These are phyloP conservation scores for Aspergillus japonicus DNA, from an alignment of 2,329 filamentous ascomycete species.

Conservation along the genomic window DNA sequence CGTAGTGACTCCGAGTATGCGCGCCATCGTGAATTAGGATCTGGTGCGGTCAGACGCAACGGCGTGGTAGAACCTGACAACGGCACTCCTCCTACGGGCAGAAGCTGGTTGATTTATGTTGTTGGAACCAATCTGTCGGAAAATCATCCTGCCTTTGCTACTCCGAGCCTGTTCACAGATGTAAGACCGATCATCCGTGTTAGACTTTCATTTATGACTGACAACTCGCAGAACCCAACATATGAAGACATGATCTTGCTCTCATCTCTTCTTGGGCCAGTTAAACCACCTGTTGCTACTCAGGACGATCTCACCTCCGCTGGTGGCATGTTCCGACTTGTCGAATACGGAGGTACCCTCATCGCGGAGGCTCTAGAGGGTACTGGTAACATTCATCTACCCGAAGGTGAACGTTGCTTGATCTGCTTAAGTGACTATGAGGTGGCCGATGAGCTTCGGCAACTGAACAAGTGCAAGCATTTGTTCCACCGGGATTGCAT, in stretches of 20 bases:
- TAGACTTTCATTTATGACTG: conserved; percentile 6
- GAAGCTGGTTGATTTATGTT: conserved; percentile 72
- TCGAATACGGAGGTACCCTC: conserved; percentile 42
- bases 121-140: conserved; percentile 68
- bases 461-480: conserved; percentile 63
- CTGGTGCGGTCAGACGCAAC: conserved; percentile 62
- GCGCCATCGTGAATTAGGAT: conserved; percentile 56
- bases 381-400: conserved; percentile 33
- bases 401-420: conserved; percentile 59
- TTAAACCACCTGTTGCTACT: conserved; percentile 66
- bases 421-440: conserved; percentile 68
- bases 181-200: conserved; percentile 40
- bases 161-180: conserved; percentile 68
- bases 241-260: conserved; percentile 72
- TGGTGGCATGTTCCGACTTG: conserved; percentile 59
- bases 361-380: conserved; percentile 50
- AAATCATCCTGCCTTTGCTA: conserved; percentile 68
- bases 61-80: conserved; percentile 63
- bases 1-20: conserved; percentile 60
- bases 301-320: conserved; percentile 63
- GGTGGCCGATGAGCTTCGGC: conserved; percentile 59
- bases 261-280: conserved; percentile 65
- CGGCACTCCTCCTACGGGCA: conserved; percentile 49
- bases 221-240: conserved; percentile 53
- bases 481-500: conserved; percentile 69